Evolutionary conservation across 1,284 basidiomycete genomes (phyloP).

Genomic region (Ceratobasidium theobromae): DNA sequence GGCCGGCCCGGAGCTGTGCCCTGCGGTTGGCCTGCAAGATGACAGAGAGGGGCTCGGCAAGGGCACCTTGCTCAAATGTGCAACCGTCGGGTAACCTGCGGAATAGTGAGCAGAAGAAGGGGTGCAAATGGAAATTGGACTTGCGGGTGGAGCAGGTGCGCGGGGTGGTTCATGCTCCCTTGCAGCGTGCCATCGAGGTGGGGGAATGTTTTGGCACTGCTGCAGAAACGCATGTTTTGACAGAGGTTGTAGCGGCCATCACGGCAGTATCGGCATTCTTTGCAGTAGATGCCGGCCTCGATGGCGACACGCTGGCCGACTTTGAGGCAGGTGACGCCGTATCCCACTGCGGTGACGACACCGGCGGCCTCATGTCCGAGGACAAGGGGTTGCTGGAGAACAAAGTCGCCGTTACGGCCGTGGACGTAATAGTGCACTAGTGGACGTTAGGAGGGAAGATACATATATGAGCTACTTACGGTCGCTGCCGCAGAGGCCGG

Average conservation of each 20-base stretch:
- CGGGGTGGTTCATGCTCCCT: slow-evolving; percentile 85
- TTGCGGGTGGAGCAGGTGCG: slow-evolving; percentile 81
- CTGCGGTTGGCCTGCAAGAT: slow-evolving; percentile 81
- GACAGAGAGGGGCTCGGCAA: slow-evolving; percentile 90
- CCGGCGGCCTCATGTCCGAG: slow-evolving; percentile 93
- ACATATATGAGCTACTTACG: slow-evolving; percentile 52
- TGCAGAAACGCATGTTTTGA: slow-evolving; percentile 83
- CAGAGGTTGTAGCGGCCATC: slow-evolving; percentile 92
- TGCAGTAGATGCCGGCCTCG: slow-evolving; percentile 82
- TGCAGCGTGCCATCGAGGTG: slow-evolving; percentile 92
- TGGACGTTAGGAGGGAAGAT: not conserved
- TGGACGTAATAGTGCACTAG: slow-evolving; percentile 87
- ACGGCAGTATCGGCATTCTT: slow-evolving; percentile 40
- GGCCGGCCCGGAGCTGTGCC: slow-evolving; percentile 51
- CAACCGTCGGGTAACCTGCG: slow-evolving; percentile 74
- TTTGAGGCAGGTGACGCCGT: slow-evolving; percentile 57
- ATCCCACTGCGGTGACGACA: slow-evolving; percentile 71
- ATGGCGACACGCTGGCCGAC: slow-evolving; percentile 91
- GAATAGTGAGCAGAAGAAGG: not conserved
- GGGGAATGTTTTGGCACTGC: slow-evolving; percentile 87
- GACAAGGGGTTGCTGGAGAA: slow-evolving; percentile 77
- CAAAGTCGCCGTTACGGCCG: slow-evolving; percentile 90
- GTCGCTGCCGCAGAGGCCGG: slow-evolving; percentile 91
- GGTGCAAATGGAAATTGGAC: slow-evolving; percentile 43
- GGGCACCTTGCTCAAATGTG: slow-evolving; percentile 75